Conservation (phyloP, 371 early-diverging fungal genomes). For the Mucor racemosus region DNA sequence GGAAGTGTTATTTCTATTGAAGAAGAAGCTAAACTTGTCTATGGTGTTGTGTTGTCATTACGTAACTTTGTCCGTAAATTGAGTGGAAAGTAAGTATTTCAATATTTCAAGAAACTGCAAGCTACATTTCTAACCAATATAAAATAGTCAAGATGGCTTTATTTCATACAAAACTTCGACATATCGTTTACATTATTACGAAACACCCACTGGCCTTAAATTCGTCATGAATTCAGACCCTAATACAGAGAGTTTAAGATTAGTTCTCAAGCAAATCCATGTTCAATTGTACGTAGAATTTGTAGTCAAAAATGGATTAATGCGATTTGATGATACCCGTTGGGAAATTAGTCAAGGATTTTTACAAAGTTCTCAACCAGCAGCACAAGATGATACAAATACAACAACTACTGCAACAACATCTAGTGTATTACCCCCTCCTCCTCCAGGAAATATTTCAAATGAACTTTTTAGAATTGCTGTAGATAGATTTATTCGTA, state of each 20-base stretch:
- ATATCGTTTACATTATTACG: slow-evolving; percentile 91
- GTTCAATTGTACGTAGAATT: slow-evolving; percentile 89
- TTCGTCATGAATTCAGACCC: slow-evolving; percentile 89
- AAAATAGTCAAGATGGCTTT: slow-evolving; percentile 70
- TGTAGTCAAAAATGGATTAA: slow-evolving; percentile 82
- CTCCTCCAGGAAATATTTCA: slow-evolving; percentile 64
- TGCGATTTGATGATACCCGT: slow-evolving; percentile 59
- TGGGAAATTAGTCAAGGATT: slow-evolving; percentile 55
- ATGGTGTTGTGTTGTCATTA: slow-evolving; percentile 89
- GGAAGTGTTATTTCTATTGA: slow-evolving; percentile 72
- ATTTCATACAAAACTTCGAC: slow-evolving; percentile 80
- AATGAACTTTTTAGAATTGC: slow-evolving; percentile 74
- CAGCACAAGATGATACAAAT: slow-evolving; percentile 9
- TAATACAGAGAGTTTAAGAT: slow-evolving; percentile 65
- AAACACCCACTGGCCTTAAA: slow-evolving; percentile 85
- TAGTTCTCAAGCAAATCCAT: slow-evolving; percentile 81
- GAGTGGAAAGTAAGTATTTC: slow-evolving; percentile 41
- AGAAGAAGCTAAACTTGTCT: slow-evolving; percentile 93
- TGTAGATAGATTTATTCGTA: slow-evolving; percentile 69
- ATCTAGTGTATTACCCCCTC: slow-evolving; percentile 7
- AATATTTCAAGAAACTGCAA: neutral
- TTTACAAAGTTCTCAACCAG: slow-evolving; percentile 23
- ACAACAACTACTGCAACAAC: slow-evolving; percentile 11
- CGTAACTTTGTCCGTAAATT: slow-evolving; percentile 88
- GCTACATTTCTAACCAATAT: neutral